Conservation (phyloP, 768 basidiomycete genomes). For the Gloeophyllum trabeum region DNA sequence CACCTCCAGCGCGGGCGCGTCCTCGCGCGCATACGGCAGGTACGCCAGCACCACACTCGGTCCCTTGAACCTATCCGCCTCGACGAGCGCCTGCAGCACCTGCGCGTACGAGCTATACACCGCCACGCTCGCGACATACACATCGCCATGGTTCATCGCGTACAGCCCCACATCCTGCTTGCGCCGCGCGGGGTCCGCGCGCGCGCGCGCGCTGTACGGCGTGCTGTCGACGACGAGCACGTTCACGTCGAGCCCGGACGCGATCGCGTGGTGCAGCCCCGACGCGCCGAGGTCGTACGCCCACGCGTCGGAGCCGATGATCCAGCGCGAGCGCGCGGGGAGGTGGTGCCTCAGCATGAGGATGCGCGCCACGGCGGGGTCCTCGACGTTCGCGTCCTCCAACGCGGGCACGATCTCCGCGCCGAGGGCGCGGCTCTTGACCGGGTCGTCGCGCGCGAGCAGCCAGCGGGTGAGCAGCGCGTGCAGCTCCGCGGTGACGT, state of each 20-base stretch:
- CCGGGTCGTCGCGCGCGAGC: slow-evolving; percentile 57
- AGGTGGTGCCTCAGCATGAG: slow-evolving; percentile 54
- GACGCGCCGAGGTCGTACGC: slow-evolving; percentile 94
- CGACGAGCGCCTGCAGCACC: slow-evolving; percentile 81
- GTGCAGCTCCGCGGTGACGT: slow-evolving; percentile 47
- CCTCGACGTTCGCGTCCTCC: slow-evolving; percentile 24
- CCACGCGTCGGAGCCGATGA: slow-evolving; percentile 97
- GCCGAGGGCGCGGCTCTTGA: slow-evolving; percentile 48
- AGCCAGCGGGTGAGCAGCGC: slow-evolving; percentile 72
- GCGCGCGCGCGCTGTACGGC: slow-evolving; percentile 74
- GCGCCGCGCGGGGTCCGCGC: slow-evolving; percentile 57
- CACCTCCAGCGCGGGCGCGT: slow-evolving; percentile 73
- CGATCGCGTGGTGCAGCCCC: slow-evolving; percentile 89
- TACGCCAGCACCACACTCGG: slow-evolving; percentile 92
- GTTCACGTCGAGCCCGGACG: slow-evolving; percentile 87
- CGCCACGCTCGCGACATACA: slow-evolving; percentile 91
- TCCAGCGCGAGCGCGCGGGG: slow-evolving; percentile 75
- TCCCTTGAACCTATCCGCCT: slow-evolving; percentile 84
- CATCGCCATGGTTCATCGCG: slow-evolving; percentile 96
- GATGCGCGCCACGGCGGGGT: slow-evolving; percentile 40
- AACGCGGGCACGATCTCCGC: slow-evolving; percentile 43
- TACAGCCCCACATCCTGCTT: slow-evolving; percentile 97
- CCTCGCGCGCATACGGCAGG: slow-evolving; percentile 77
- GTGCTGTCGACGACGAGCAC: slow-evolving; percentile 89
- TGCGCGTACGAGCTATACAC: slow-evolving; percentile 95